A percentile compares a stretch with the other conserved stretches of the same genome.
Conservation (phyloP, 1,284 basidiomycete species). For the Moesziomyces globuligerus region DNA sequence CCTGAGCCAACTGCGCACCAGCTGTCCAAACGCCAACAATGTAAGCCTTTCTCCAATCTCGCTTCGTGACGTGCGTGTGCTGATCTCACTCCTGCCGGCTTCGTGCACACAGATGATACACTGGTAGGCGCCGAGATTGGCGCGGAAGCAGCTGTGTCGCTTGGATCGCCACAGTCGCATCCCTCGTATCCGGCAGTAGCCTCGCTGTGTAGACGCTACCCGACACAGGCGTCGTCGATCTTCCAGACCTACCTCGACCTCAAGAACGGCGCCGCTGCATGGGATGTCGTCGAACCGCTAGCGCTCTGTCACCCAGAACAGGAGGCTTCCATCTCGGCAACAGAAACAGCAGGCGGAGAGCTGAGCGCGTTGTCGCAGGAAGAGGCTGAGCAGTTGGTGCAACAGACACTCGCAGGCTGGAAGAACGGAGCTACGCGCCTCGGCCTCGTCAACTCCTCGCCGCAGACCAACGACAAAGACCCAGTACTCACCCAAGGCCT, state of each 20-base stretch:
- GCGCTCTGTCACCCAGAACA: not conserved
- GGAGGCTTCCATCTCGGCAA: too few relatives aligned
- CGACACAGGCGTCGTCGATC: constrained; percentile 61
- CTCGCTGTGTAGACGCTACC: constrained; percentile 46
- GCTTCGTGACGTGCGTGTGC: not conserved
- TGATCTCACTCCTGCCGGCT: too few relatives aligned
- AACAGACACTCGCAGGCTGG: constrained; percentile 1
- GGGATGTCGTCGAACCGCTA: constrained; percentile 50
- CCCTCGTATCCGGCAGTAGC: constrained; percentile 37
- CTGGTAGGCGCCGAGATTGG: constrained; percentile 26
- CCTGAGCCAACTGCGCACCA: constrained; percentile 24
- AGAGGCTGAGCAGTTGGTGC: constrained; percentile 18
- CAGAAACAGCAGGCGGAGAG: not conserved
- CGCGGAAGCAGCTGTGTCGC: not conserved
- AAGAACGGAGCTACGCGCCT: not conserved
- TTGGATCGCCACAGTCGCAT: constrained; percentile 26
- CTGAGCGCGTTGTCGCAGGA: constrained; percentile 14
- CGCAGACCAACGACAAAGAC: not conserved
- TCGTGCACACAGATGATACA: constrained; percentile 20
- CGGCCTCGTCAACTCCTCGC: constrained; percentile 6
- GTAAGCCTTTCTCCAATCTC: constrained; percentile 7
- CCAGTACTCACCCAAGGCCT: constrained; percentile 2
- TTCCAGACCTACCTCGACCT: constrained; percentile 66
- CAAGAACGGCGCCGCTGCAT: constrained; percentile 52
- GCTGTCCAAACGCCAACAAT: constrained; percentile 38